Base-by-base conservation (phyloP, 768 basidiomycete genomes). In the Boletus rubropictus region DNA sequence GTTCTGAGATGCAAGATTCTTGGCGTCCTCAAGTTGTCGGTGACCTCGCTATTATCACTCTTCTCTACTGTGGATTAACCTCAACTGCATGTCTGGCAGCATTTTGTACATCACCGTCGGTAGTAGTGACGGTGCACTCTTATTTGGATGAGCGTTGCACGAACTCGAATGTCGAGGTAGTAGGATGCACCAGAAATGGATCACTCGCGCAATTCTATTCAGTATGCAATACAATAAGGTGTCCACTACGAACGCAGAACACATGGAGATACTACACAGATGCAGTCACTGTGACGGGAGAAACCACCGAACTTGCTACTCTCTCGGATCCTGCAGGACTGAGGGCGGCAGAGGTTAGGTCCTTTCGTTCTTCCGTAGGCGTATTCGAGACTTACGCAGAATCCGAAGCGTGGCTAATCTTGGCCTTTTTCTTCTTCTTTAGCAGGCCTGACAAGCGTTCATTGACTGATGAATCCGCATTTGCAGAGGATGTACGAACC, bases 361-460 rank as follows among this genome's bases (percentile, higher is more conserved):
- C 45, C 31, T 39, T 48, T 49, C 7, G 43, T 37, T 41, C 37
- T 28, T 39, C 54, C 11, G 51, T 31, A 5, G 53, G 31, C 0
- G 54, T 7, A 11, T 68, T 52, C 7, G 63, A 69, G 0, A 69
- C 55, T 21, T 52, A 52, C 7, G 51, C 37, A 25, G 43, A 43
- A 45, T 14, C 42, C 3, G 58, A 50, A 36, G 57, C 6, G 6
- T 63, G 62, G 4, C 27, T 55, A 1, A 70, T 61, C 67, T 82
- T 86, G 7, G 74, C 71, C 62, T 85, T 87, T 69, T 86, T 89
- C 61, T 77, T 82, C 68, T 85, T 86, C 73, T 86, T 88, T 40
- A 84, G 65, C 52, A 88, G 65, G 25, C 78, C 85, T 88, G 9
- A n/a, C n/a, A 42, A 35, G 20, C n/a, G 51, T 63, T 56, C 44